Evolutionary conservation across 2,329 filamentous ascomycete species (phyloP).

Genomic region (Aspergillus bombycis): DNA sequence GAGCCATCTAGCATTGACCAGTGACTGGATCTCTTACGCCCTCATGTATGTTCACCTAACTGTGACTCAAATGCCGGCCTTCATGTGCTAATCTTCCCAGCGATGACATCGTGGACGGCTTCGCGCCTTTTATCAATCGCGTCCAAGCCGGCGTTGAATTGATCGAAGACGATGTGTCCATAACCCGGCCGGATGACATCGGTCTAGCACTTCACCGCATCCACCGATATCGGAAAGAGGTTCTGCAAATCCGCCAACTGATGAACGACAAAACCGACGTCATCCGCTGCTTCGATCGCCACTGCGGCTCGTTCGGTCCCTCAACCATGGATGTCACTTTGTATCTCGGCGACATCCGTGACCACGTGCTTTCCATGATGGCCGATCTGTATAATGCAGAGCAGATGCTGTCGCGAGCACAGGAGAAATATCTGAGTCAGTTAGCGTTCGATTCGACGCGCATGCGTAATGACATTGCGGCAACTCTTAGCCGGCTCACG

Average conservation of each 20-base stretch:
- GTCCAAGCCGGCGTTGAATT: constrained; percentile 83
- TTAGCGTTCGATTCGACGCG: constrained; percentile 85
- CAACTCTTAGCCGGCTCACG: constrained; percentile 86
- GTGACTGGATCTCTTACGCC: constrained; percentile 97
- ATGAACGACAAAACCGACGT: constrained; percentile 94
- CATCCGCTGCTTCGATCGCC: constrained; percentile 91
- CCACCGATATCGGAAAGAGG: constrained; percentile 84
- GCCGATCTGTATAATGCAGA: constrained; percentile 90
- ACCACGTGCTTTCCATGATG: constrained; percentile 98
- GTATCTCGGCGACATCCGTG: constrained; percentile 93
- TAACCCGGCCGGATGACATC: constrained; percentile 84
- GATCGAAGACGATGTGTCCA: constrained; percentile 91
- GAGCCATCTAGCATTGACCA: constrained; percentile 87
- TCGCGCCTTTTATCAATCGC: constrained; percentile 80
- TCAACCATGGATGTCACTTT: constrained; percentile 90
- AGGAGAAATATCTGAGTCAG: constrained; percentile 91
- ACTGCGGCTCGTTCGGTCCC: constrained; percentile 90
- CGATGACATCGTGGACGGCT: constrained; percentile 93
- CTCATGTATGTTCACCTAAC: constrained; percentile 69
- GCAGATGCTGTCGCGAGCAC: constrained; percentile 88
- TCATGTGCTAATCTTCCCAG: constrained; percentile 42
- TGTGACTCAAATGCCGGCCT: not conserved
- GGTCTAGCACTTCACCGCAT: constrained; percentile 81
- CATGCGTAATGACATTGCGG: constrained; percentile 81
- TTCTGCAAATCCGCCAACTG: constrained; percentile 84